A percentile compares a stretch with the other conserved stretches of the same genome.
phyloP scores from a whole-genome alignment of 306 rosid species.

The Corylus heterophylla region DNA sequence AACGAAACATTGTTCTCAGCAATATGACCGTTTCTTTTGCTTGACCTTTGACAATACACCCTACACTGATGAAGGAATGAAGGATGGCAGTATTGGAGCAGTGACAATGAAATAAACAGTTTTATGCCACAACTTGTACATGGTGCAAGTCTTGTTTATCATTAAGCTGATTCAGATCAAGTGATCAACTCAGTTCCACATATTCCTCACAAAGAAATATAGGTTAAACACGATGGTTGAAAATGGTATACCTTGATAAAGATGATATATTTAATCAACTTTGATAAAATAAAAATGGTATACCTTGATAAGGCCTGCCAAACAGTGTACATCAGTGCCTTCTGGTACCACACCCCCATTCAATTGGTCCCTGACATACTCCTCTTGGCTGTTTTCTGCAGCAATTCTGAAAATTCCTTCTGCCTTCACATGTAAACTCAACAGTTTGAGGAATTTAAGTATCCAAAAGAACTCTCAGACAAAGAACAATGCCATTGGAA shows the following conservation, averaged over 20 bases:
- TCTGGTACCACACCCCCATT: slow-evolving; percentile 80
- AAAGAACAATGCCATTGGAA: too few relatives aligned
- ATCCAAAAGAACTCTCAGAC: neutral
- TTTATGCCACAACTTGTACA: neutral
- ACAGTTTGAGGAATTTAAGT: slow-evolving; percentile 11
- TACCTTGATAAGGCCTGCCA: slow-evolving; percentile 95
- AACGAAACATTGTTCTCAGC: neutral
- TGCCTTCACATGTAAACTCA: slow-evolving; percentile 49
- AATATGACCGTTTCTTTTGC: neutral
- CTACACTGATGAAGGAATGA: neutral
- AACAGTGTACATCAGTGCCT: slow-evolving; percentile 76
- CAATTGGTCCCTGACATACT: slow-evolving; percentile 73
- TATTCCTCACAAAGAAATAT: neutral
- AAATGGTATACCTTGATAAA: neutral
- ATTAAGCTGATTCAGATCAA: neutral
- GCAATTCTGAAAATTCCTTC: slow-evolving; percentile 94
- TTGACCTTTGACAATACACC: neutral
- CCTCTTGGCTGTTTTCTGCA: slow-evolving; percentile 80
- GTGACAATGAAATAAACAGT: neutral
- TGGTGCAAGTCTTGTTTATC: neutral
- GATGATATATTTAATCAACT: neutral
- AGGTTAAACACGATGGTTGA: neutral
- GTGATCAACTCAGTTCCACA: neutral
- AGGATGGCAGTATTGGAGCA: neutral
- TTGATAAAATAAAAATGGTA: neutral